Evolutionary conservation across 306 rosid genomes (phyloP).

Genomic region (Acacia melanoxylon): DNA sequence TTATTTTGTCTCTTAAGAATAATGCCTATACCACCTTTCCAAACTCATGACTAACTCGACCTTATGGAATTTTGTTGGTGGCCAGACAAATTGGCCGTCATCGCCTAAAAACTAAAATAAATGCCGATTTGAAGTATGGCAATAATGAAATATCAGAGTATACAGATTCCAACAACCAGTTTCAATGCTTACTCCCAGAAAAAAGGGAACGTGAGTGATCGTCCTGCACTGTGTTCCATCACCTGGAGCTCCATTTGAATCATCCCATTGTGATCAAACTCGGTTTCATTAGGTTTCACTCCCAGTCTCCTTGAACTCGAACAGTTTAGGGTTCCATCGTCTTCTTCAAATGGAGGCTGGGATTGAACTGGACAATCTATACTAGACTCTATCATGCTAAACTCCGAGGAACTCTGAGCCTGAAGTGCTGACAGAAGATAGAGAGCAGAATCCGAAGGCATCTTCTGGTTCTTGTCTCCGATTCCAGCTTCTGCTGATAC

Average conservation of each 20-base stretch:
- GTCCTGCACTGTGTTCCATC: background rate
- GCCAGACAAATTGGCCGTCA: background rate
- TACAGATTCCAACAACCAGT: background rate
- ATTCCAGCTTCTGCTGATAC: background rate
- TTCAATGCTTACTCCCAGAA: background rate
- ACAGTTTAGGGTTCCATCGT: background rate
- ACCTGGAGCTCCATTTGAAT: background rate
- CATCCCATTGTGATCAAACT: background rate
- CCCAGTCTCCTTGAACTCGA: background rate
- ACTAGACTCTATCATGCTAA: background rate
- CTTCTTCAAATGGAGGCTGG: background rate
- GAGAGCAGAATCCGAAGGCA: background rate
- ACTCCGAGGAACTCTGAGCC: background rate
- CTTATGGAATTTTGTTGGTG: background rate
- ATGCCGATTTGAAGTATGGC: background rate
- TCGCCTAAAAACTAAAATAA: background rate
- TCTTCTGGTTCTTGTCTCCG: background rate
- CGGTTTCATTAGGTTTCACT: background rate
- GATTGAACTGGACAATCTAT: background rate
- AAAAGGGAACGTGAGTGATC: background rate
- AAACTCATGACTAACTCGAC: background rate
- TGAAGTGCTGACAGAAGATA: slow-evolving; percentile 9
- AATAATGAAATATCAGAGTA: background rate
- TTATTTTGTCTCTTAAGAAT: background rate
- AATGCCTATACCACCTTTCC: background rate